phyloP scores from a whole-genome alignment of 257 asterid genomes.

The Coffea eugenioides region DNA sequence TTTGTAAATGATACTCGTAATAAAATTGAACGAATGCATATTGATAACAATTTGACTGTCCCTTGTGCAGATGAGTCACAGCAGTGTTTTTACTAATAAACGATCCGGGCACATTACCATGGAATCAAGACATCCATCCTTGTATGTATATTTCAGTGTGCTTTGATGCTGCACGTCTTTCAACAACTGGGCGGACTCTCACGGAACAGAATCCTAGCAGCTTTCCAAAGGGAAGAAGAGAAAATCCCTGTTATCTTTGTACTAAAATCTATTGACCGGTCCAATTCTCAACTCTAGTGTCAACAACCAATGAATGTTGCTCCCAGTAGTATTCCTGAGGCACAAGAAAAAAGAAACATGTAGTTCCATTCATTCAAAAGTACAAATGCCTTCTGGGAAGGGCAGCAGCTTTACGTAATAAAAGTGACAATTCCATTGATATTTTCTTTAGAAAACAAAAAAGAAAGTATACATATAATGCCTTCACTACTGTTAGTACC shows the following conservation, averaged over 20 bases:
- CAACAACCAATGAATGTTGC: slow-evolving; percentile 7
- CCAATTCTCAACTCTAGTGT: slow-evolving; percentile 11
- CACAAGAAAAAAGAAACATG: neutral
- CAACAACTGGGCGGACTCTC: slow-evolving; percentile 3
- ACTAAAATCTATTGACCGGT: slow-evolving; percentile 2
- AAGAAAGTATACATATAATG: neutral
- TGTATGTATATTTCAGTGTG: neutral
- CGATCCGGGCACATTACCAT: neutral
- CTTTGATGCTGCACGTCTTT: slow-evolving; percentile 6
- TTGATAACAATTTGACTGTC: slow-evolving; percentile 8
- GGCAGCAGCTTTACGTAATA: neutral
- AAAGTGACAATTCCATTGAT: neutral
- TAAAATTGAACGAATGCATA: slow-evolving; percentile 5
- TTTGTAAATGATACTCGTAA: neutral
- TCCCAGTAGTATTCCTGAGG: slow-evolving; percentile 15
- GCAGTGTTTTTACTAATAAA: neutral
- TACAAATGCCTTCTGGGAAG: too few relatives aligned
- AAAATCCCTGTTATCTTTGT: slow-evolving; percentile 8
- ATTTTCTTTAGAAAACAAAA: neutral
- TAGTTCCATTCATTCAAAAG: neutral
- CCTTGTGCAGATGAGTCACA: slow-evolving; percentile 7
- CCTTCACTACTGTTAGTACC: neutral
- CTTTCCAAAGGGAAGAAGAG: slow-evolving; percentile 14
- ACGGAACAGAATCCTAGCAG: neutral
- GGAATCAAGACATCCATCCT: slow-evolving; percentile 5